Evolutionary conservation across 192 early-diverging fungal species (phyloP).

Genomic region (Podila verticillata): DNA sequence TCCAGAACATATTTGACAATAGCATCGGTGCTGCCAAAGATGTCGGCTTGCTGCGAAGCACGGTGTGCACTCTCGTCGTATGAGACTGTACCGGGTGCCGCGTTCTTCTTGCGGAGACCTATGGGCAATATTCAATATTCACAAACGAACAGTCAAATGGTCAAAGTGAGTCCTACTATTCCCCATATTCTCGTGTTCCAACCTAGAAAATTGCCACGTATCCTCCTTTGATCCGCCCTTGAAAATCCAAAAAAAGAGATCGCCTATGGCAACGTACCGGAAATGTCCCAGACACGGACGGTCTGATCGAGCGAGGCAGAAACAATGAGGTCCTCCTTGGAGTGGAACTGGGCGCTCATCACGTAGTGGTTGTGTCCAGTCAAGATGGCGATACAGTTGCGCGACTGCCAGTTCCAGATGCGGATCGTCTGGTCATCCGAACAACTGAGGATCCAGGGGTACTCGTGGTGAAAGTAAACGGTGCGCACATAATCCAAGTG

Average conservation of each 20-base stretch:
- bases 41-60: constrained; percentile 82
- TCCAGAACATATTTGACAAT: constrained; percentile 98
- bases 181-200: too few species aligned
- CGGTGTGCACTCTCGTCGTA: constrained; percentile 63
- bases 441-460: constrained; percentile 96
- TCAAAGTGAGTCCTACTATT: too few species aligned
- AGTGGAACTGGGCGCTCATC: constrained; percentile 99
- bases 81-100: constrained; percentile 65
- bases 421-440: constrained; percentile 99
- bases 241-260: too few species aligned
- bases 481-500: constrained; percentile 99
- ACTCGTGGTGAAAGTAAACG: constrained; percentile 96
- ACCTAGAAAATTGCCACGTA: too few species aligned
- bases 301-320: constrained; percentile 97
- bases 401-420: constrained; percentile 99
- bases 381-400: constrained; percentile 96
- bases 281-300: constrained; percentile 99
- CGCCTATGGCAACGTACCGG: constrained; percentile 64
- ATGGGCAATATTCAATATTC: not conserved
- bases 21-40: constrained; percentile 96
- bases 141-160: too few species aligned
- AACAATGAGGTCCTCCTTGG: constrained; percentile 96
- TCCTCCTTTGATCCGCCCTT: too few species aligned
- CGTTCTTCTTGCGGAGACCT: constrained; percentile 87
- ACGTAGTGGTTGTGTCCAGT: constrained; percentile 99